Evolutionary conservation across 495 filamentous ascomycete species (phyloP), one percentile per base, ranked within the genome.

Genomic region (Aspergillus avenaceus): DNA sequence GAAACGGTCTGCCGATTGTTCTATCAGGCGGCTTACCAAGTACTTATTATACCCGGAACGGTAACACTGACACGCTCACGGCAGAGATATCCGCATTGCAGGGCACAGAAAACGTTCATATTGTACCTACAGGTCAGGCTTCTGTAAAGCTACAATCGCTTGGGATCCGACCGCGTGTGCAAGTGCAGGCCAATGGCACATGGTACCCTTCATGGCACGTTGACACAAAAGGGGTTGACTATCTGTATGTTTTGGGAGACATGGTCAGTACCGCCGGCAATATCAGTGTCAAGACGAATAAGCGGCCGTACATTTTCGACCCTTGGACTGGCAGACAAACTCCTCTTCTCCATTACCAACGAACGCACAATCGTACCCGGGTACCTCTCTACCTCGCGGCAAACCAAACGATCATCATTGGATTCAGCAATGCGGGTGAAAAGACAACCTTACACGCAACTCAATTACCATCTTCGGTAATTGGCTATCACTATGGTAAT

Each of bases 201-300:
- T 66, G 67, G 34, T 73, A 71, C 49, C 57, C 69, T 0, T 41
- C 54, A 8, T 70, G 65, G 66, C 49, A 68, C 7, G 48, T 65
- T 16, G 59, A 65, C 25, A 56, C 21, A 4, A 23, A 47, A 14
- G 42, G 43, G 0, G 50, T 53, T 7, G 62, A 71, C 8, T 70
- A 75, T 41, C 58, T 74, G 0, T 76, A 63, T 54, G 26, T 75
- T 8, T 69, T 68, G 54, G 72, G 71, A 42, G 64, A 72, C 27
- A 50, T 47, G 25, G 50, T 51, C 36, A 47, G 53, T 11, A 63
- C 62, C 24, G 54, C 45, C 32, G 55, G 70, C 25, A 45, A 46
- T 2, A 51, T 76, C 5, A 40, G 37, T 5, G 61, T 73, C 36
- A 28, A 42, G 11, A 57, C 54, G 9, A 61, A 34, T 19, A 53